Base-by-base conservation (phyloP, 495 filamentous ascomycete species). In the Acidiella bohemica region DNA sequence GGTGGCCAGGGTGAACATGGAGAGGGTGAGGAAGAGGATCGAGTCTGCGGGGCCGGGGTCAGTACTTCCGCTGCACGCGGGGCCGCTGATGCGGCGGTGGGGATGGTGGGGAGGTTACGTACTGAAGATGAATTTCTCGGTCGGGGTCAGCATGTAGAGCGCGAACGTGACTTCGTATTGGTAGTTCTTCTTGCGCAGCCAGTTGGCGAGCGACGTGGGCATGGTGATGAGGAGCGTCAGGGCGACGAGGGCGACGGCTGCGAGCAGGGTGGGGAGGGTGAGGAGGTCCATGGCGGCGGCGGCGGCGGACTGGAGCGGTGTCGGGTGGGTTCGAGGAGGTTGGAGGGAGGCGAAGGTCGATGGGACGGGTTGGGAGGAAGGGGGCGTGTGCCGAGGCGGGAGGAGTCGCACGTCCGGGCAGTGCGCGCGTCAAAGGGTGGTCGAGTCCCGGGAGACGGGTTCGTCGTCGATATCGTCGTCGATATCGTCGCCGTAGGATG, bases 111-210 rank as follows among this genome's bases (percentile, higher is more conserved):
- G 18, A 23, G 13, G 46, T 4, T 21, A 63, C 75, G 30, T 73
- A 84, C 80, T 86, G 66, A 88, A 83, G 55, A 88, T 79, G 62
- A 86, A 76, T 48, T 82, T 84, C 61, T 88, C 81, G 4, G 76
- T 81, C 4, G 80, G 74, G 10, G 81, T 86, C 24, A 88, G 70
- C 81, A 88, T 88, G 66, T 88, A 88, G 17, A 86, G 66, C 31
- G 78, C 73, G 57, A 84, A 82, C 4, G 82, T 85, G 50, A 86
- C 82, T 57, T 86, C 81, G 58, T 85, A 86, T 59, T 88, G 81
- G 58, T 88, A 88, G 42, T 76, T 71, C 64, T 88, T 88, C 42
- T 80, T 67, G 54, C 77, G 76, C 39, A 86, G 63, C 71, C 78
- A 80, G 40, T 71, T 68, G 27, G 78, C 53, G 11, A 80, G 51